Conservation (phyloP, 1,139 yeast species). For the Chernovozyma sophiae-reginae region DNA sequence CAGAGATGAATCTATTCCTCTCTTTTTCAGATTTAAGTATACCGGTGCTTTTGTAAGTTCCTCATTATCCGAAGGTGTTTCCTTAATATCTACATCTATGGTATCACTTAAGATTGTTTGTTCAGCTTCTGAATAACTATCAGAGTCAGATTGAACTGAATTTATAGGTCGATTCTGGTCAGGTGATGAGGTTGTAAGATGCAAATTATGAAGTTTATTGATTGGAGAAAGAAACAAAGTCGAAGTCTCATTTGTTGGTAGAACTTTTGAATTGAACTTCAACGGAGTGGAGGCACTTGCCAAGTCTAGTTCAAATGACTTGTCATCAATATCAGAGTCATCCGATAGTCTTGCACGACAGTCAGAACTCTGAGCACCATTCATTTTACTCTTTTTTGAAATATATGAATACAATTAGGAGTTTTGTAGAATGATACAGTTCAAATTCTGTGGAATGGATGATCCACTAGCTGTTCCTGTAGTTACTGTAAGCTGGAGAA, state of each 20-base stretch:
- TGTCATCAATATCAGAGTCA: constrained; percentile 16
- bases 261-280: constrained; percentile 5
- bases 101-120: constrained; percentile 6
- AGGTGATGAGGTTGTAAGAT: constrained; percentile 14
- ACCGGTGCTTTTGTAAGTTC: constrained; percentile 6
- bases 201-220: constrained; percentile 27
- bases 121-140: constrained; percentile 10
- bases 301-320: constrained; percentile 19
- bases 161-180: background rate
- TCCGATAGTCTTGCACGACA: constrained; percentile 7
- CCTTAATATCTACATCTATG: constrained; percentile 3
- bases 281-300: constrained; percentile 38
- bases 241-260: constrained; percentile 2
- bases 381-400: background rate
- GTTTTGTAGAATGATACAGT: no score
- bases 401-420: background rate
- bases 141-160: constrained; percentile 6
- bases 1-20: constrained; percentile 7
- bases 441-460: no score
- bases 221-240: constrained; percentile 33
- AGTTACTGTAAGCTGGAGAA: no score
- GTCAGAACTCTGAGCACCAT: background rate
- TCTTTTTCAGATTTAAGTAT: constrained; percentile 7
- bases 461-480: no score
- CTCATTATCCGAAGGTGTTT: constrained; percentile 3